Base-by-base conservation (phyloP, 805 yeast species). In the Monosporozyma unispora region DNA sequence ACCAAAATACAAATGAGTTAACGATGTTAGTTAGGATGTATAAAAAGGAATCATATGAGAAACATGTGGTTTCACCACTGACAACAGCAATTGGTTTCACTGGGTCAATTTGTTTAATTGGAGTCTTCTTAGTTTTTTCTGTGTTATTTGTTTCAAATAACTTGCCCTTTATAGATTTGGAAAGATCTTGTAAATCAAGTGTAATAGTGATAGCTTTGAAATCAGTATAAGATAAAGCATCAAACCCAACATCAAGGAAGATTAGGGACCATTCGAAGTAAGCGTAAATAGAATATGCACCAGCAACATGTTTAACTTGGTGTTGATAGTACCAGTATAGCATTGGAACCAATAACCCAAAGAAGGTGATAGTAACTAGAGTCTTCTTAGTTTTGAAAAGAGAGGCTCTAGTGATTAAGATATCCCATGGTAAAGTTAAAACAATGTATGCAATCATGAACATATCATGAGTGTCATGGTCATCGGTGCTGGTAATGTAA, bases 201-300 rank as follows among this genome's bases (percentile, higher is more conserved):
- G 46, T 53, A 29, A 91, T 67, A 29, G 77, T 77, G n/a, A 90
- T 62, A 43, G 75, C 77, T 21, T 71, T 57, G 59, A 93, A 88
- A 59, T 91, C 97, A 21, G 72, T 52, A 16, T 80, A 74, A 0
- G 95, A 76, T 76, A 87, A 82, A 0, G 93, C 72, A 66, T 93
- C 99, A 65, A 89, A 93, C 4, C 78, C 81, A 25, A 93, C 73
- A 62, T 93, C 99, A 48, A 89, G 74, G 27, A 89, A 59, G 49
- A 93, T 87, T 61, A 93, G 73, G 1, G 85, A 70, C 99, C 99
- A 93, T 70, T 93, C 99, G 58, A 88, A 83, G 66, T 88, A 89
- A 0, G 99, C 96, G 65, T 93, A 93, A 44, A 81, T 77, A 0
- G 98, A 90, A 64, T 93, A 93, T 2, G 99, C 96, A n/a, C 99